phyloP scores from a whole-genome alignment of 805 yeast species.

The Yamadazyma kitorensis region DNA sequence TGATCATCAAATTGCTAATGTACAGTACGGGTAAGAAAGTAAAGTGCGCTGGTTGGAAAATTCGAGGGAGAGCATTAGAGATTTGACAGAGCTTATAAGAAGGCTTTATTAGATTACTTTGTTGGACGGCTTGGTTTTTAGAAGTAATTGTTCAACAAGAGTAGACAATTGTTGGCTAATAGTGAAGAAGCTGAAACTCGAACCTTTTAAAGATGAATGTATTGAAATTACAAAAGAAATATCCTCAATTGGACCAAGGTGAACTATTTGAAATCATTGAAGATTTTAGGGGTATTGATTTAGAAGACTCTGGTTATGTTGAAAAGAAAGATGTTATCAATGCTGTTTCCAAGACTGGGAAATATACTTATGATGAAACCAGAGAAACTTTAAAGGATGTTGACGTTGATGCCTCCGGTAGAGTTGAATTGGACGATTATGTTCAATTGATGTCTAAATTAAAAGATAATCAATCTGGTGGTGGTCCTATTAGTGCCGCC shows the following conservation, averaged over 20 bases:
- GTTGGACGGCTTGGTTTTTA: too few species aligned
- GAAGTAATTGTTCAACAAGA: too few species aligned
- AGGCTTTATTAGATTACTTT: too few species aligned
- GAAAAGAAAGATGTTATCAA: conserved; percentile 90
- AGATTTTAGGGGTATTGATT: conserved; percentile 77
- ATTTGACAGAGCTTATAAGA: too few species aligned
- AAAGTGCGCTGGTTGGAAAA: too few species aligned
- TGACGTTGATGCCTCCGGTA: conserved; percentile 94
- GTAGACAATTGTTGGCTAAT: too few species aligned
- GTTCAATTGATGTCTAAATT: conserved; percentile 81
- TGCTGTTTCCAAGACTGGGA: conserved; percentile 73
- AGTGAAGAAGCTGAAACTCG: too few species aligned
- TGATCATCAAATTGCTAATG: too few species aligned
- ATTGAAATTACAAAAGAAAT: conserved; percentile 61
- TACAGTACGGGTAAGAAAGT: too few species aligned
- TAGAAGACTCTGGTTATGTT: conserved; percentile 91
- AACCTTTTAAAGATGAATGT: conserved; percentile 39
- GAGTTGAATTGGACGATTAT: conserved; percentile 93
- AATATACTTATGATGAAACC: conserved; percentile 84
- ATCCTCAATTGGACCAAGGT: conserved; percentile 80
- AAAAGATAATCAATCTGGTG: conserved; percentile 41
- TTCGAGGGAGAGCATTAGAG: too few species aligned
- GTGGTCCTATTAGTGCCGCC: too few species aligned
- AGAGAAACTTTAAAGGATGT: conserved; percentile 91
- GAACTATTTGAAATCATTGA: conserved; percentile 85